Evolutionary conservation across 2,329 filamentous ascomycete genomes (phyloP), one percentile per base, ranked within the genome.

Genomic region (Cytospora piceicola): DNA sequence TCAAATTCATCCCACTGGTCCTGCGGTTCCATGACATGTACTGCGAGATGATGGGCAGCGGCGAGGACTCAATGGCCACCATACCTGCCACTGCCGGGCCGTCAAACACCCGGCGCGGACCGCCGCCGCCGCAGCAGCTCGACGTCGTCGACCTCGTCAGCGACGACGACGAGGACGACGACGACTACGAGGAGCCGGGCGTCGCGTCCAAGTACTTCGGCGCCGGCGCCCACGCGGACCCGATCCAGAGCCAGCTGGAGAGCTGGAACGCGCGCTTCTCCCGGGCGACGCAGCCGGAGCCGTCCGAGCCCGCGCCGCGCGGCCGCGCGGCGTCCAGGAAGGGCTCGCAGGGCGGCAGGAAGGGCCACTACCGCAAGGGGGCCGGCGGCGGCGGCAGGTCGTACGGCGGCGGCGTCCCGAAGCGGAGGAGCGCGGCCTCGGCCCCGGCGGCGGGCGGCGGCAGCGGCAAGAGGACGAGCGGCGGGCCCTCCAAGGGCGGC

Each of bases 1-100:
- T 76, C 39, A 81, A 80, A 61, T 87, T 94, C 68, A 74, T 91
- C 46, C 79, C 81, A 1, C 75, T 93, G 6, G 78, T 93, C 56
- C 77, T 79, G 60, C 76, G 78, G 17, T 82, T 80, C 68, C 76
- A 82, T 34, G 66, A 71, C 0, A 76, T 78, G 49, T 88, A 86
- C 70, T 75, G 76, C 36, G 80, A 83, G 55, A 84, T 86, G 71
- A 83, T 83, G 78, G 77, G 77, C n/a, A 69, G 69, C 8, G 59
- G 27, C 42, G 67, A 58, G 36, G 64, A 69, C 27, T 63, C 67
- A 59, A 61, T 66, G 61, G 63, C 55, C 20, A 64, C 63, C n/a
- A 58, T 67, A 34, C 64, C 64, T 4, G 64, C 46, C 36, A 68
- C 67, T 7, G 64, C 64, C 17, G 61, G 64, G 24, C 67, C 67